Evolutionary conservation across 2,329 filamentous ascomycete species (phyloP).

Genomic region (Orbilia blumenaviensis): DNA sequence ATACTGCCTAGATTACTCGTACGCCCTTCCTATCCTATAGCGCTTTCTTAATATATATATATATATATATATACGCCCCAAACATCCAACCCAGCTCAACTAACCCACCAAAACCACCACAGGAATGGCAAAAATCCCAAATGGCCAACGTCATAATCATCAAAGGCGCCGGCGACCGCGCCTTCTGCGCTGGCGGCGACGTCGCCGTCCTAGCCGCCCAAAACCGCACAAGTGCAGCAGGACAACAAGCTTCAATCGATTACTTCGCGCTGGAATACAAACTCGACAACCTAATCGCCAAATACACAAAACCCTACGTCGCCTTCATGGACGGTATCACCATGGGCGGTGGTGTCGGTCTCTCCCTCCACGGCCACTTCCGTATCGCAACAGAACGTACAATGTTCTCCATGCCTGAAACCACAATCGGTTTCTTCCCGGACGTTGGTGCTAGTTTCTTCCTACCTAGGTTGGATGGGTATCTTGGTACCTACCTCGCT

Average conservation of each 20-base stretch:
- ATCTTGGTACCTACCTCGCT: slow-evolving; percentile 88
- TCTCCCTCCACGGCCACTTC: slow-evolving; percentile 94
- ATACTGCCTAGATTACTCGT: slow-evolving; percentile 82
- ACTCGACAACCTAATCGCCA: slow-evolving; percentile 93
- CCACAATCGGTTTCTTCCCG: slow-evolving; percentile 97
- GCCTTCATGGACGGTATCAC: slow-evolving; percentile 98
- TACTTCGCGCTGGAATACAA: slow-evolving; percentile 97
- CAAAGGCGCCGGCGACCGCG: slow-evolving; percentile 84
- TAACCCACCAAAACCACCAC: neutral
- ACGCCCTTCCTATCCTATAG: slow-evolving; percentile 51
- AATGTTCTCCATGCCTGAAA: slow-evolving; percentile 97
- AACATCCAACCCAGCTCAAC: neutral
- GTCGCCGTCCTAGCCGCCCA: slow-evolving; percentile 78
- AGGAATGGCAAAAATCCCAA: slow-evolving; percentile 93
- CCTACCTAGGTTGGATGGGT: slow-evolving; percentile 85
- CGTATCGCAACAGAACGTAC: slow-evolving; percentile 95
- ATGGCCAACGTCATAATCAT: slow-evolving; percentile 92
- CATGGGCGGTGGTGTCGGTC: slow-evolving; percentile 95
- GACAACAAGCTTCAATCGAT: slow-evolving; percentile 79
- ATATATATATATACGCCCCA: neutral
- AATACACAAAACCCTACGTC: slow-evolving; percentile 90
- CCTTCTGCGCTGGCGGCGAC: slow-evolving; percentile 94
- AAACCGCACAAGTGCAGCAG: slow-evolving; percentile 71
- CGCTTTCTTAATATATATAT: too few relatives aligned
- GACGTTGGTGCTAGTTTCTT: slow-evolving; percentile 98